phyloP scores from a whole-genome alignment of 2,329 filamentous ascomycete genomes.

The Fusarium brachygibbosum region DNA sequence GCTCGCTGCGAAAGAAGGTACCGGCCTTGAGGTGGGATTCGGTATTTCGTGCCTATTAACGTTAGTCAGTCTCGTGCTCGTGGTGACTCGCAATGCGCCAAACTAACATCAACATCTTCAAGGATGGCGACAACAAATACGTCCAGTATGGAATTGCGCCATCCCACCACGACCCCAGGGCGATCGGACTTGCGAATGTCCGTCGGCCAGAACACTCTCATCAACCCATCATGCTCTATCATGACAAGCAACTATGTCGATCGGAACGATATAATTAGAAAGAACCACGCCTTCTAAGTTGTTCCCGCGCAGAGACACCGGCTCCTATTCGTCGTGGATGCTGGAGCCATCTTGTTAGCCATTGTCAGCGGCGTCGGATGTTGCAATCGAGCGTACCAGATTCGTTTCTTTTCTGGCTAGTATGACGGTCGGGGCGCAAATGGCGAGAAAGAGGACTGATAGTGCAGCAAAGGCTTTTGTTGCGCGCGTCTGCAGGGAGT shows the following conservation, averaged over 20 bases:
- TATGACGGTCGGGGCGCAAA: constrained; percentile 86
- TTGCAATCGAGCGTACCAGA: constrained; percentile 70
- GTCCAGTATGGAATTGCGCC: constrained; percentile 92
- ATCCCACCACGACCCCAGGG: constrained; percentile 91
- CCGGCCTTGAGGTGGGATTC: constrained; percentile 89
- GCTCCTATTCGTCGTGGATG: constrained; percentile 83
- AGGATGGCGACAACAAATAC: constrained; percentile 90
- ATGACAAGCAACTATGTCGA: constrained; percentile 63
- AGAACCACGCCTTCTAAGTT: constrained; percentile 92
- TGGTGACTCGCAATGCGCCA: not conserved
- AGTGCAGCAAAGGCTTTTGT: constrained; percentile 87
- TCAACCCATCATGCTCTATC: constrained; percentile 85
- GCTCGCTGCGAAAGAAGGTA: constrained; percentile 84
- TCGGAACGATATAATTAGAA: constrained; percentile 71
- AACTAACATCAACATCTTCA: constrained; percentile 87
- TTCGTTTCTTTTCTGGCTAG: constrained; percentile 84
- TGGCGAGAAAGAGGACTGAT: constrained; percentile 84
- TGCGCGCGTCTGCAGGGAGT: constrained; percentile 76
- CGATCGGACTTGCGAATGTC: constrained; percentile 79
- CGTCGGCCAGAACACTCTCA: constrained; percentile 98
- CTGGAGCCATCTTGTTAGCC: constrained; percentile 60
- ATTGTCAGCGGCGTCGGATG: constrained; percentile 38
- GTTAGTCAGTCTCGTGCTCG: constrained; percentile 51
- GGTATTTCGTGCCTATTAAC: constrained; percentile 76
- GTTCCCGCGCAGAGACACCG: constrained; percentile 94